Conservation (phyloP, 768 basidiomycete species). For the Boletus huronensis region DNA sequence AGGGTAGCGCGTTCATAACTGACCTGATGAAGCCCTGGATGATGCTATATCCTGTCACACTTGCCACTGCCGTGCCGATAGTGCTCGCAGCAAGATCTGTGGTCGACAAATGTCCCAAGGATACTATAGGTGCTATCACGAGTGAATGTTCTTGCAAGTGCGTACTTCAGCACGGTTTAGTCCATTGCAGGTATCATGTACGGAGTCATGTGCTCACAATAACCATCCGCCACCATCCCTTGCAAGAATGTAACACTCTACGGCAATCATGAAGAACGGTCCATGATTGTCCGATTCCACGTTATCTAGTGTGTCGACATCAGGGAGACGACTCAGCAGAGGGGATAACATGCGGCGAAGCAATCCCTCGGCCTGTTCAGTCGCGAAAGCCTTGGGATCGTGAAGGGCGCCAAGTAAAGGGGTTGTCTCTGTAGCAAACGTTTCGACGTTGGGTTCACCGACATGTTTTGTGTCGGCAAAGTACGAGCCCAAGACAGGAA, state of each 20-base stretch:
- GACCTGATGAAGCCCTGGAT: conserved; percentile 38
- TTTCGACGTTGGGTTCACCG: background rate
- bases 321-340: conserved; percentile 16
- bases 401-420: conserved; percentile 23
- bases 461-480: conserved; percentile 8
- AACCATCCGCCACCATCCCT: conserved; percentile 21
- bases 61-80: conserved; percentile 38
- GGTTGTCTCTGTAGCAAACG: conserved; percentile 20
- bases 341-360: conserved; percentile 14
- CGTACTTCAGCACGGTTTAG: conserved; percentile 11
- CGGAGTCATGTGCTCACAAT: conserved; percentile 13
- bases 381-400: conserved; percentile 23
- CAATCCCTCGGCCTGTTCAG: conserved; percentile 14
- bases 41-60: conserved; percentile 38
- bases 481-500: conserved; percentile 25
- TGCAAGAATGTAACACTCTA: conserved; percentile 23
- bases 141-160: conserved; percentile 25
- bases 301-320: conserved; percentile 19
- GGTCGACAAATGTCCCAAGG: conserved; percentile 53
- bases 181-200: background rate
- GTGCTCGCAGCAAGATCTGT: conserved; percentile 49
- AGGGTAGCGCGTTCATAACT: conserved; percentile 21
- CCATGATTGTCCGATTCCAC: conserved; percentile 7
- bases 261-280: conserved; percentile 2
- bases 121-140: conserved; percentile 30